These are phyloP conservation scores for Ramularia collo-cygni DNA, from an alignment of 2,329 filamentous ascomycete species.

Conservation along the genomic window DNA sequence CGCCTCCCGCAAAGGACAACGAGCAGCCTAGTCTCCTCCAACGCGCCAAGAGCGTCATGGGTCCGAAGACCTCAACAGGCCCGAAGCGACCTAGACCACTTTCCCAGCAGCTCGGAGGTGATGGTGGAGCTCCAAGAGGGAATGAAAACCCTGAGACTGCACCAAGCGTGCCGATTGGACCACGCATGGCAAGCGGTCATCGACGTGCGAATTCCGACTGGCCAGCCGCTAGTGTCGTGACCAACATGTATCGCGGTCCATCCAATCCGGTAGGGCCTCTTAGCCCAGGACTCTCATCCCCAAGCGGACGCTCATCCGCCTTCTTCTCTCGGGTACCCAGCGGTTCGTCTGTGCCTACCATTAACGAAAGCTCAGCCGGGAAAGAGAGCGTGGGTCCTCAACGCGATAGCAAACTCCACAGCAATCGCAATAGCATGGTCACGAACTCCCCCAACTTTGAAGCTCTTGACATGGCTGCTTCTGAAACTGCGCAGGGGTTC, in stretches of 20 bases:
- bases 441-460: constrained; percentile 13
- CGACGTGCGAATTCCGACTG: constrained; percentile 41
- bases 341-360: constrained; percentile 39
- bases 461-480: constrained; percentile 5
- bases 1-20: constrained; percentile 55
- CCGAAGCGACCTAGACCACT: constrained; percentile 26
- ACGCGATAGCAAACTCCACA: constrained; percentile 26
- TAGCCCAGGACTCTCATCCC: constrained; percentile 50
- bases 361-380: constrained; percentile 16
- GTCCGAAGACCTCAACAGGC: constrained; percentile 21
- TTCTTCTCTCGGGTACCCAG: constrained; percentile 49
- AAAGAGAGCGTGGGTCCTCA: constrained; percentile 18
- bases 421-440: constrained; percentile 20
- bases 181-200: constrained; percentile 28
- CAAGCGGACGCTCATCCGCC: constrained; percentile 47
- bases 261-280: constrained; percentile 30
- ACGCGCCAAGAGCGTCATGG: constrained; percentile 54
- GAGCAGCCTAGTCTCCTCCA: constrained; percentile 46
- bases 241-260: constrained; percentile 80
- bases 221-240: constrained; percentile 60
- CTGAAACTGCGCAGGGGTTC: constrained; percentile 35
- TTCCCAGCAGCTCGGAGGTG: constrained; percentile 24
- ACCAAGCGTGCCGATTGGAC: constrained; percentile 65
- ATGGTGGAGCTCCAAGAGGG: constrained; percentile 10
- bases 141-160: constrained; percentile 63